Base-by-base conservation (phyloP, 2,329 filamentous ascomycete species). In the Magnaporthiopsis rhizophila region DNA sequence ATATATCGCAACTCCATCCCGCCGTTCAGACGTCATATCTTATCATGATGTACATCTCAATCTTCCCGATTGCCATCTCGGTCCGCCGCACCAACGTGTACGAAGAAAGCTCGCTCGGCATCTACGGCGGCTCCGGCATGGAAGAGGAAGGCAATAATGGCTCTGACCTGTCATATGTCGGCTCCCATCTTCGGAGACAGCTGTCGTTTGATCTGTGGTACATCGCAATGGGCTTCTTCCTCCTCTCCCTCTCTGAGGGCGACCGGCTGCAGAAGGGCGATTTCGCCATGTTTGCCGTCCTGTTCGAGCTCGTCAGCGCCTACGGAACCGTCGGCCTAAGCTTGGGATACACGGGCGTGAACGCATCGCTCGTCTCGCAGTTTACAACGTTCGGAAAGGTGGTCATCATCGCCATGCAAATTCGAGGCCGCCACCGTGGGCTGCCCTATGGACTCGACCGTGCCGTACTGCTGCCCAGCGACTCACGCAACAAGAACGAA, bases 11-110 rank as follows among this genome's bases (percentile, higher is more conserved):
- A 0, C 80, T 99, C 2, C 93, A 98, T 69, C 93, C 95, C 1
- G 95, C 90, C 3, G 91, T 97, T 65, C 93, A 97, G 71, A 92
- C 96, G 18, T 91, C 92, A 30, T 98, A 97, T 78, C 81, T 98
- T 76, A 88, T 98, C 75, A 98, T 98, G 95, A 98, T 98, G 95
- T 98, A 98, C 76, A 97, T 98, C 67, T 97, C 93, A 65, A 91
- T 97, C 66, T 96, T 97, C 70, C 94, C 94, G 6, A 96, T 98
- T 70, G 94, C 95, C 73, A 98, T 98, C 71, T 95, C 91, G 8
- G 90, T 98, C 70, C 92, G 94, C 63, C 84, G 91, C 68, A 97
- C 94, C 65, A 98, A 98, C 73, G 94, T 97, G 2, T 98, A 98
- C 78, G 94, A 97, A 76, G 94, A 98, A 73, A 91, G 89, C 68